Percentiles rank a stretch among this genome's conserved stretches.
Conservation (phyloP, 768 basidiomycete genomes). For the Cystofilobasidium ferigula region DNA sequence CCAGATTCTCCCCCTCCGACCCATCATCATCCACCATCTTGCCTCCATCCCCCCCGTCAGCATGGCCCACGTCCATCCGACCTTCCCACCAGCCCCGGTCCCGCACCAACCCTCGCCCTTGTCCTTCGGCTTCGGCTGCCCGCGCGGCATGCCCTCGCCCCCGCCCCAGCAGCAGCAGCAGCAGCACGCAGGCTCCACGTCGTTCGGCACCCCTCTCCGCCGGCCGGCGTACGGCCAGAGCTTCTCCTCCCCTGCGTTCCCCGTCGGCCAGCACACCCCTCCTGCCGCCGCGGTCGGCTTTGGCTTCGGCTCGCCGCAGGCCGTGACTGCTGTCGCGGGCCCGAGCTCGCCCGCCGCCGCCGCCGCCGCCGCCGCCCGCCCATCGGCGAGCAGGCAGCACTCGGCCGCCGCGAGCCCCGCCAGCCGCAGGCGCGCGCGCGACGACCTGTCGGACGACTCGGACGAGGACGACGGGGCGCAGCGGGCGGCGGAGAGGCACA, state of each 20-base stretch:
- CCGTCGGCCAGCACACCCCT: not conserved
- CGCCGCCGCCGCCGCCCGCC: not conserved
- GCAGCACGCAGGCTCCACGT: not conserved
- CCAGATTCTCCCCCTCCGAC: not conserved
- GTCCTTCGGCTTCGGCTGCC: not conserved
- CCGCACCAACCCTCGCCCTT: not conserved
- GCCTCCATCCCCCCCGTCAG: not conserved
- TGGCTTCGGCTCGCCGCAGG: too few species aligned
- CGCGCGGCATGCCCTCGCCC: not conserved
- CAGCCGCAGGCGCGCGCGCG: not conserved
- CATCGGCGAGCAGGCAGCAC: not conserved
- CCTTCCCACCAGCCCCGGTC: not conserved
- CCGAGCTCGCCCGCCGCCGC: too few species aligned
- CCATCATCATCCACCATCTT: not conserved
- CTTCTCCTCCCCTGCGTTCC: not conserved
- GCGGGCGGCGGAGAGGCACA: not conserved
- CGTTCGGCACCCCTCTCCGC: constrained; percentile 10
- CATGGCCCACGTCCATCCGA: not conserved
- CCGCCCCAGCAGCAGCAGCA: not conserved
- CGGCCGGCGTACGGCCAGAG: not conserved
- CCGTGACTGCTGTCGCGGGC: too few species aligned
- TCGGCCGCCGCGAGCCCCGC: not conserved
- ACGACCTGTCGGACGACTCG: constrained; percentile 3
- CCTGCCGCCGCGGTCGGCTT: not conserved
- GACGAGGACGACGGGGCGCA: constrained; percentile 4